Base-by-base conservation (phyloP, 2,329 filamentous ascomycete genomes). In the Fusarium nygamai region DNA sequence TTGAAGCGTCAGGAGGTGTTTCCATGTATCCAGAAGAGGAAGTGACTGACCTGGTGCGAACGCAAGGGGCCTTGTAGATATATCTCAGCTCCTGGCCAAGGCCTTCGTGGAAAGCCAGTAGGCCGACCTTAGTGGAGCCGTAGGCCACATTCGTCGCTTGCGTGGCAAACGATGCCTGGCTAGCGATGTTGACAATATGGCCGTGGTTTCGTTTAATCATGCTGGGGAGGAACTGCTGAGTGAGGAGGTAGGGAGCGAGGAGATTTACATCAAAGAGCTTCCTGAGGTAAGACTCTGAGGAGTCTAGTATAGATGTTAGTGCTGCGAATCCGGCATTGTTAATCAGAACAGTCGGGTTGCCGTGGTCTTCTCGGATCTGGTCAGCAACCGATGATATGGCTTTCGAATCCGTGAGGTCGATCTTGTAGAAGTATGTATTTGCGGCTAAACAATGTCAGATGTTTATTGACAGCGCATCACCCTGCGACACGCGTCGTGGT, bases 141-240 rank as follows among this genome's bases (percentile, higher is more conserved):
- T 93, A 93, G 81, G 92, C 90, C 38, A 90, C 87, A 84, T 92
- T 88, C 65, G 85, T 85, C 5, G 91, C 88, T 1, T 88, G 86
- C 5, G 86, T 83, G 9, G 88, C 76, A 78, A 88, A 92, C 13
- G 87, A 87, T 0, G 91, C 90, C 39, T 89, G 83, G 13, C 87
- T 90, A 19, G 92, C 90, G n/a, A 93, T 86, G 1, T 89, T 93
- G 36, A 93, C 89, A 29, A 94, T 82, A 85, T 92, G 92, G 50
- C 92, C 92, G 81, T 93, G 91, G 80, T 92, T 89, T 8, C 77
- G 76, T 20, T 80, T 76, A 33, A 91, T 81, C 86, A 94, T 91
- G 65, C 80, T 77, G 0, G 92, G 92, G 2, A 93, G 82, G 81
- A 93, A 93, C 70, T 91, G 87, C 73, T 89, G 86, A 1, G 86